These are phyloP conservation scores for Cyanodermella asteris DNA, from an alignment of 2,329 filamentous ascomycete species.

Conservation along the genomic window DNA sequence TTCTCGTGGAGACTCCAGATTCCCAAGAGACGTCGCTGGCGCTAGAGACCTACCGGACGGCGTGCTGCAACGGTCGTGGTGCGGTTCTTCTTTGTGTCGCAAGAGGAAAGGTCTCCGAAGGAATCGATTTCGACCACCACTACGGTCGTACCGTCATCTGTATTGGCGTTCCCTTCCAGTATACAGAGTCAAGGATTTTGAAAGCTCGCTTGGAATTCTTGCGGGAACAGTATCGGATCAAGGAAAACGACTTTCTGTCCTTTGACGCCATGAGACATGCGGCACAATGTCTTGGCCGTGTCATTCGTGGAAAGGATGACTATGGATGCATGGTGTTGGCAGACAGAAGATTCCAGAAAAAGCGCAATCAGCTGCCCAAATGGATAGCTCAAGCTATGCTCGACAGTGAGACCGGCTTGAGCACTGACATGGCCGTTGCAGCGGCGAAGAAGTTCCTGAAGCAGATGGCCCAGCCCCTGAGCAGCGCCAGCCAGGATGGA, in stretches of 20 bases:
- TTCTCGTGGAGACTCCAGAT: constrained; percentile 91
- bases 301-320: constrained; percentile 88
- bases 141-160: constrained; percentile 90
- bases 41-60: constrained; percentile 87
- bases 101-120: constrained; percentile 89
- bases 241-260: constrained; percentile 90
- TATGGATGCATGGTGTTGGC: constrained; percentile 99
- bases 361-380: constrained; percentile 72
- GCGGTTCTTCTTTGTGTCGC: constrained; percentile 88
- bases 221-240: constrained; percentile 90
- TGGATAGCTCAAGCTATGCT: constrained; percentile 85
- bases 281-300: constrained; percentile 84
- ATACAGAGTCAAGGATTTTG: constrained; percentile 90
- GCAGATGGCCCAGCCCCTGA: constrained; percentile 82
- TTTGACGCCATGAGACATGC: constrained; percentile 99
- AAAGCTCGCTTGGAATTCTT: constrained; percentile 90
- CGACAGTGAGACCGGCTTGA: constrained; percentile 72
- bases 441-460: constrained; percentile 74
- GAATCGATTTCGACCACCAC: constrained; percentile 98
- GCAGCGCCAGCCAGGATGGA: constrained; percentile 63
- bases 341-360: constrained; percentile 82
- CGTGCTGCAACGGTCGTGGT: constrained; percentile 89
- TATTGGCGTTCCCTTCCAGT: constrained; percentile 95
- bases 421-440: constrained; percentile 85
- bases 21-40: constrained; percentile 91